Evolutionary conservation across 2,329 filamentous ascomycete genomes (phyloP).

Genomic region (Colletotrichum tamarilloi): DNA sequence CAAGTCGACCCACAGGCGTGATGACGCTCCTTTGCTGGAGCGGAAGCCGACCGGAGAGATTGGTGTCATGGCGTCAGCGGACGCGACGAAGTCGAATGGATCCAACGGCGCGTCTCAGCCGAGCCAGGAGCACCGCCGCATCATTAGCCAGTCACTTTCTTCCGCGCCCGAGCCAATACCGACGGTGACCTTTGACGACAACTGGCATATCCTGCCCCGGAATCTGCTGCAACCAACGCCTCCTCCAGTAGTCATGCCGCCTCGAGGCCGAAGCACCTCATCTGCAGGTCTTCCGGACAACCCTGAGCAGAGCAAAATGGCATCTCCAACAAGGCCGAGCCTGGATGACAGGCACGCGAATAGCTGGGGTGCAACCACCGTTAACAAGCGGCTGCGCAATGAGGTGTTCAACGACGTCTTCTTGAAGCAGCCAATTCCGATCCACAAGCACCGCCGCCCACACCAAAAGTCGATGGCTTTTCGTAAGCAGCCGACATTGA

Average conservation of each 20-base stretch:
- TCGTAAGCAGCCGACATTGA: slow-evolving; percentile 54
- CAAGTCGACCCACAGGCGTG: slow-evolving; percentile 65
- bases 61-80: neutral
- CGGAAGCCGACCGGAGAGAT: slow-evolving; percentile 37
- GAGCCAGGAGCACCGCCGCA: slow-evolving; percentile 48
- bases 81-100: slow-evolving; percentile 14
- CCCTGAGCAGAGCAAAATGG: slow-evolving; percentile 11
- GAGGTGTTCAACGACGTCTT: slow-evolving; percentile 95
- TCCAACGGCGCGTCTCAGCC: slow-evolving; percentile 12
- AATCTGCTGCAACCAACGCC: slow-evolving; percentile 77
- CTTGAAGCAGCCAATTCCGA: slow-evolving; percentile 82
- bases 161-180: slow-evolving; percentile 75
- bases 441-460: slow-evolving; percentile 80
- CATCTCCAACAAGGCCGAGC: slow-evolving; percentile 48
- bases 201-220: slow-evolving; percentile 90
- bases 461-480: slow-evolving; percentile 73
- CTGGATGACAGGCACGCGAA: slow-evolving; percentile 69
- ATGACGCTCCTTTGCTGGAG: slow-evolving; percentile 48
- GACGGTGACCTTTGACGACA: slow-evolving; percentile 93
- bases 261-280: slow-evolving; percentile 50
- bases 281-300: slow-evolving; percentile 41
- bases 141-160: slow-evolving; percentile 81
- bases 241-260: slow-evolving; percentile 40
- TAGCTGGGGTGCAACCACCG: slow-evolving; percentile 90
- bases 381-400: slow-evolving; percentile 88